These are phyloP conservation scores for Tetracladium marchalianum DNA, from an alignment of 495 filamentous ascomycete genomes.

Conservation along the genomic window DNA sequence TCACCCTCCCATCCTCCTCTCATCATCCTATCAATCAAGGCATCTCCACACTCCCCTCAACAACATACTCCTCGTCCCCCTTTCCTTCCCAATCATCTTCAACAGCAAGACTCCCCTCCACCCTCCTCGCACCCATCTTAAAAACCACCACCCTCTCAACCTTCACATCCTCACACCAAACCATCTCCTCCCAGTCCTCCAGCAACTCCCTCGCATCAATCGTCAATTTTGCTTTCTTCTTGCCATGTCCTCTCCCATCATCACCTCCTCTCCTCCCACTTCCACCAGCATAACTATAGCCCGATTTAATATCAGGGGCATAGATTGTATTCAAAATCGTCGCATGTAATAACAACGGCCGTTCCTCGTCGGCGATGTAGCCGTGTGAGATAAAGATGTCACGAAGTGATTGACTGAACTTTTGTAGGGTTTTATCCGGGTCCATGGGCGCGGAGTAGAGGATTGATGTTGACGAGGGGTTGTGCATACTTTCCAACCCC, in stretches of 20 bases:
- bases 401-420: conserved; percentile 54
- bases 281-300: too few species aligned
- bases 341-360: conserved; percentile 71
- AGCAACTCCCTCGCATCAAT: conserved; percentile 45
- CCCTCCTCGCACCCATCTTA: conserved; percentile 65
- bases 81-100: too few species aligned
- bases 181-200: conserved; percentile 37
- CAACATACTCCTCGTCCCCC: conserved; percentile 33
- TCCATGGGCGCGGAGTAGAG: conserved; percentile 42
- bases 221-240: conserved; percentile 27
- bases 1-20: neutral
- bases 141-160: conserved; percentile 61
- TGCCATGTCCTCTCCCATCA: conserved; percentile 22
- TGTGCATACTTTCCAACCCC: conserved; percentile 39
- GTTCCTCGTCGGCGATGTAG: conserved; percentile 47
- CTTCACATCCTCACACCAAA: conserved; percentile 53
- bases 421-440: conserved; percentile 38
- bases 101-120: too few species aligned
- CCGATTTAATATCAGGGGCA: conserved; percentile 36
- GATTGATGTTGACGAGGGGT: conserved; percentile 31
- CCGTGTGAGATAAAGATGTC: conserved; percentile 51
- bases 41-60: conserved; percentile 36
- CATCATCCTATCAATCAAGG: neutral
- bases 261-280: conserved; percentile 19
- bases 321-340: conserved; percentile 88